Evolutionary conservation across 106 monocot species (phyloP).

Genomic region (Narthecium ossifragum): DNA sequence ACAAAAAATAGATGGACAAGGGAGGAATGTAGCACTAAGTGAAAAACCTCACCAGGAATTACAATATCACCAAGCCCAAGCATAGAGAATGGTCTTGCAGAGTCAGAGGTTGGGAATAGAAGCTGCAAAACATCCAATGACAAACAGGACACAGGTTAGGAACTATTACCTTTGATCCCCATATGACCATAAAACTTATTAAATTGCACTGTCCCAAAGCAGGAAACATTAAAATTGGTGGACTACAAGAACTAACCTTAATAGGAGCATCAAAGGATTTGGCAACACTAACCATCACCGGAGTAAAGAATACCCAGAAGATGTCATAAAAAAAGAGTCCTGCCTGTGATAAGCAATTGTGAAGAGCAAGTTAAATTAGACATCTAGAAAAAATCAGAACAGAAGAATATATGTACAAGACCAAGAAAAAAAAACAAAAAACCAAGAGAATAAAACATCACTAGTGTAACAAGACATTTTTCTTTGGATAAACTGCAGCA

Average conservation of each 20-base stretch:
- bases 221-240: not conserved
- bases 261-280: conserved; percentile 95
- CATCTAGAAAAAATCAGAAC: too few relatives aligned
- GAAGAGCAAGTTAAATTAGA: not conserved
- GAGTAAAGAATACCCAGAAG: conserved; percentile 86
- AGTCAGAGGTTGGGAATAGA: conserved; percentile 79
- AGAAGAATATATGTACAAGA: too few relatives aligned
- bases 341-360: conserved; percentile 26
- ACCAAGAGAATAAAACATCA: too few relatives aligned
- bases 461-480: too few relatives aligned
- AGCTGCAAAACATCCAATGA: conserved; percentile 37
- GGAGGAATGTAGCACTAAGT: too few relatives aligned
- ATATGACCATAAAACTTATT: not conserved
- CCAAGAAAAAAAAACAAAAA: too few relatives aligned
- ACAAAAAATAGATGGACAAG: too few relatives aligned
- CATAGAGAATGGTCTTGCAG: conserved; percentile 88
- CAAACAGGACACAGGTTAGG: too few relatives aligned
- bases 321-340: conserved; percentile 83
- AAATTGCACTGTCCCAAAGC: too few relatives aligned
- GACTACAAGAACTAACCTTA: conserved; percentile 67
- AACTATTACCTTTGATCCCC: not conserved
- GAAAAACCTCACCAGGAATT: conserved; percentile 62
- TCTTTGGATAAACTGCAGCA: too few relatives aligned
- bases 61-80: conserved; percentile 99
- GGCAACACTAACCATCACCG: conserved; percentile 85